Evolutionary conservation across 2,329 filamentous ascomycete genomes (phyloP), one percentile per base, ranked within the genome.

Genomic region (Colletotrichum acutatum): DNA sequence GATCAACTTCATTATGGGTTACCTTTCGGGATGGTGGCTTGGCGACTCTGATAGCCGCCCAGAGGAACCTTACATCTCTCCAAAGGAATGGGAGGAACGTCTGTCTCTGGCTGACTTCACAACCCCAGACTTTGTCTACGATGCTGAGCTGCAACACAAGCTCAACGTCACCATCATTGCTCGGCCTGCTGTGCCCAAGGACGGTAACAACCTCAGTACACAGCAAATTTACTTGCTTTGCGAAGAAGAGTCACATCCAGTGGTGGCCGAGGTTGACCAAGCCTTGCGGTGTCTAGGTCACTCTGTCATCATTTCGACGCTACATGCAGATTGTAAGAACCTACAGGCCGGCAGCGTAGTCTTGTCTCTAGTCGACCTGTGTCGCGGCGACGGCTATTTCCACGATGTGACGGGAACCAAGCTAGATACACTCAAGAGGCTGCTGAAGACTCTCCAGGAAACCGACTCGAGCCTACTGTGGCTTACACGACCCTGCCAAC

Each of bases 1-100:
- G 66, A 75, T 78, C 32, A 81, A 80, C 59, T 79, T 76, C 67
- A 76, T 81, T 34, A 76, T 80, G 22, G 81, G 82, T 0, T 66
- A 76, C 0, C 74, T 81, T 4, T 71, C 78, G 0, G 79, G 78
- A 3, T 72, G 69, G 69, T 72, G 69, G 69, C 69, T 72, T 5
- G 82, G 82, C 2, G 74, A 68, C 5, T 74, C 76, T 1, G 79
- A 82, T 16, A 74, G 66, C 3, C 77, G 81, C 3, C 4, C 57
- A 1, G 68, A 76, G 1, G 76, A 78, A 61, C 80, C 82, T 3
- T 79, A 75, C n/a, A 68, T 81, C 6, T 63, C 53, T 2, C 56
- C 62, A 0, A 11, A 42, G 0, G 24, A 61, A 5, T 74, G 73
- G 73, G 26, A 49, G 5, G 26, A 54, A 7, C 56, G 30, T 11